Conservation (phyloP, 1,139 yeast genomes). For the Pneumocystis oryctolagi region DNA sequence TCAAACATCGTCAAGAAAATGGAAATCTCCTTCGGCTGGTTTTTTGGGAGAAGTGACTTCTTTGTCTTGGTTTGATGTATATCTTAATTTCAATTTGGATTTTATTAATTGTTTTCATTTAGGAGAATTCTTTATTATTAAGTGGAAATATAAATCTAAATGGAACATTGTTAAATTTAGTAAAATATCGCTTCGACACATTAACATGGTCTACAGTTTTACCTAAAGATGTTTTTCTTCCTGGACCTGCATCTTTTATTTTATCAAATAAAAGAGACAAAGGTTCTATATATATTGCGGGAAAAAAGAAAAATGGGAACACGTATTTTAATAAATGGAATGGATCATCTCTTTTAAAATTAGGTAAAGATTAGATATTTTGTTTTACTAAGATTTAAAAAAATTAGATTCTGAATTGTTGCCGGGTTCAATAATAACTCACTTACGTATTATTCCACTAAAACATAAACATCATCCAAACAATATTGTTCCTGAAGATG, state of each 20-base stretch:
- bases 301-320: conserved; percentile 25
- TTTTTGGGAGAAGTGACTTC: conserved; percentile 42
- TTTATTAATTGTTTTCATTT: background rate
- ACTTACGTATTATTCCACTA: conserved; percentile 24
- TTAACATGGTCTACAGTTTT: conserved; percentile 20
- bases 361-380: conserved; percentile 11
- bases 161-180: conserved; percentile 29
- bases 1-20: conserved; percentile 39
- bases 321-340: conserved; percentile 25
- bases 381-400: background rate
- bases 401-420: conserved; percentile 25
- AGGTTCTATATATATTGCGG: conserved; percentile 42
- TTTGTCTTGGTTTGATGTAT: conserved; percentile 35
- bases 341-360: conserved; percentile 17
- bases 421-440: conserved; percentile 20
- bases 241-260: conserved; percentile 34
- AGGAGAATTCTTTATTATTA: conserved; percentile 36
- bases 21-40: conserved; percentile 37
- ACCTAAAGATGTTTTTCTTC: conserved; percentile 21
- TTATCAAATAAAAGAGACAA: conserved; percentile 37
- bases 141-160: conserved; percentile 46
- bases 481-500: conserved; percentile 30
- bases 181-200: conserved; percentile 38
- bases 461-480: conserved; percentile 23
- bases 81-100: background rate